Evolutionary conservation across 306 rosid genomes (phyloP).

Genomic region (Cicer yamashitae): DNA sequence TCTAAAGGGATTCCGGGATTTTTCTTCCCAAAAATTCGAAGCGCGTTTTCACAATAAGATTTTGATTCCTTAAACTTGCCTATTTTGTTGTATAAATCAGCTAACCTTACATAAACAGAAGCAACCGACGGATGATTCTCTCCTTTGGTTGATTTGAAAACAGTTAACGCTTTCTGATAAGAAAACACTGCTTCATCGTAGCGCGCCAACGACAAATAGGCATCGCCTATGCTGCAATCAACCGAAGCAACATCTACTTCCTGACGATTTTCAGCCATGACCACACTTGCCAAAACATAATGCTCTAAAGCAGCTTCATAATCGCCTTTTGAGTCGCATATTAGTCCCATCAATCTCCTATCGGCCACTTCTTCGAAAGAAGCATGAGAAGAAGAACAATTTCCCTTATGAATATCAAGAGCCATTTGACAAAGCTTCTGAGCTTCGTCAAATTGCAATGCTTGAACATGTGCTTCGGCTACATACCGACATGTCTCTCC

Average conservation of each 20-base stretch:
- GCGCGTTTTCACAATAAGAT: constrained; percentile 77
- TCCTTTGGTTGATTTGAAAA: constrained; percentile 76
- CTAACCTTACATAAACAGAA: constrained; percentile 78
- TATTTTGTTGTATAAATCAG: constrained; percentile 78
- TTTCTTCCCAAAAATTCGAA: constrained; percentile 64
- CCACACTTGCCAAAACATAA: constrained; percentile 80
- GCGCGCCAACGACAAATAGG: constrained; percentile 68
- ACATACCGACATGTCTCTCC: constrained; percentile 84
- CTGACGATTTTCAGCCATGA: constrained; percentile 69
- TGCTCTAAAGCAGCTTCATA: constrained; percentile 85
- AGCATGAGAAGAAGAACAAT: constrained; percentile 56
- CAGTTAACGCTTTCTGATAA: constrained; percentile 76
- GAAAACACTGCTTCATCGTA: constrained; percentile 81
- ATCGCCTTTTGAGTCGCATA: constrained; percentile 84
- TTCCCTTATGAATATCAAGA: constrained; percentile 72
- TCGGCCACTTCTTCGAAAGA: constrained; percentile 83
- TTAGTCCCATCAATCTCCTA: constrained; percentile 85
- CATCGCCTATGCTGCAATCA: constrained; percentile 87
- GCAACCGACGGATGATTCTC: constrained; percentile 79
- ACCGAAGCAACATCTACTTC: constrained; percentile 71
- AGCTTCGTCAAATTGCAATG: constrained; percentile 88
- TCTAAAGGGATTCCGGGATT: constrained; percentile 66
- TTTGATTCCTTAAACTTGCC: constrained; percentile 84
- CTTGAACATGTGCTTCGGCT: constrained; percentile 90
- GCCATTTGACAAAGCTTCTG: constrained; percentile 74